A percentile compares a stretch with the other conserved stretches of the same genome.
Conservation (phyloP, 129 eudicot genomes). For the Erigeron canadensis region DNA sequence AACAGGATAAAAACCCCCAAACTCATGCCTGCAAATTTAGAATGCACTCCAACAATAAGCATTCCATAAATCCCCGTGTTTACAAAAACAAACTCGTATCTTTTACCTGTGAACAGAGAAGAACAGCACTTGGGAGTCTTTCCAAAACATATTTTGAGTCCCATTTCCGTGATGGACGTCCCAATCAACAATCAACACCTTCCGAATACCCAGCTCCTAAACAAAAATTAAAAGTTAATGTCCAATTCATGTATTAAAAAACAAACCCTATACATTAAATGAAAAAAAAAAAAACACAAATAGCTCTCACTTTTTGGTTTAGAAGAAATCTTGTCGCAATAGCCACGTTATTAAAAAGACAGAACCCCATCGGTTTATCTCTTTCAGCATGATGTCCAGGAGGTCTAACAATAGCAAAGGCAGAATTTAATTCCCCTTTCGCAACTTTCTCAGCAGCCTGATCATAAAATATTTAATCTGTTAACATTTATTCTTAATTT, state of each 20-base stretch:
- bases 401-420: conserved; percentile 96
- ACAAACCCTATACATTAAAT: too few relatives aligned
- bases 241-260: too few relatives aligned
- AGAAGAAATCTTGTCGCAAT: conserved; percentile 79
- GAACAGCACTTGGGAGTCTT: conserved; percentile 82
- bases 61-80: not conserved
- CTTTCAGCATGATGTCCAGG: conserved; percentile 99
- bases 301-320: conserved; percentile 69
- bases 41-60: conserved; percentile 12
- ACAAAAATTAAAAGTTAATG: conserved; percentile 2
- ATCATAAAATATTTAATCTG: not conserved
- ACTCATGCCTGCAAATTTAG: conserved; percentile 59
- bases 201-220: conserved; percentile 76
- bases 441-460: conserved; percentile 91
- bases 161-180: conserved; percentile 99
- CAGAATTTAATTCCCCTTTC: conserved; percentile 80
- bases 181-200: conserved; percentile 93
- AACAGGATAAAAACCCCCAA: conserved; percentile 73
- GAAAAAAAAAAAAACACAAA: not conserved
- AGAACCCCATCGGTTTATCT: conserved; percentile 88
- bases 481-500: not conserved
- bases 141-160: conserved; percentile 84
- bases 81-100: not conserved
- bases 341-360: conserved; percentile 86
- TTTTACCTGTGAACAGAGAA: conserved; percentile 95